Percentiles rank a stretch among this genome's conserved stretches.
Evolutionary conservation across 768 basidiomycete species (phyloP).

Genomic region (Kwoniella mangroviensis): DNA sequence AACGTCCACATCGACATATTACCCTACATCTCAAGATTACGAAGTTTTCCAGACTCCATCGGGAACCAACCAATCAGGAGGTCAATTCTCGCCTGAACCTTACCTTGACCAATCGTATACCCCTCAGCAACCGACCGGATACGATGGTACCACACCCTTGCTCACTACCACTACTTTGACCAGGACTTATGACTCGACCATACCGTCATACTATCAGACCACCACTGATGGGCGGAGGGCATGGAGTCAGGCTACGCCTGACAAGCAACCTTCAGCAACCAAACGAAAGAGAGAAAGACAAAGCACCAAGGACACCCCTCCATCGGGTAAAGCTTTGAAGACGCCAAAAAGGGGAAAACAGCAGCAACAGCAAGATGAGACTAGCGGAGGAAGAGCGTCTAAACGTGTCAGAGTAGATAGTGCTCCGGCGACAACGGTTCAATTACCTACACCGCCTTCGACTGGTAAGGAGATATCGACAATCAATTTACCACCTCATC

Average conservation of each 20-base stretch:
- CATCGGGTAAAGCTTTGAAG: conserved; percentile 27
- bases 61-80: neutral
- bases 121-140: conserved; percentile 11
- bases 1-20: conserved; percentile 25
- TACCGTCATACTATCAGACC: conserved; percentile 46
- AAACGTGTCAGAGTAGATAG: conserved; percentile 29
- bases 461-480: conserved; percentile 37
- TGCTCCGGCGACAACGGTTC: conserved; percentile 13
- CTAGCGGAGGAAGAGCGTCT: conserved; percentile 20
- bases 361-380: conserved; percentile 18
- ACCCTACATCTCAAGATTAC: conserved; percentile 31
- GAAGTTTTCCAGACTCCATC: conserved; percentile 29
- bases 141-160: conserved; percentile 25
- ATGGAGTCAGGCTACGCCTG: conserved; percentile 31
- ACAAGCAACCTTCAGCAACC: conserved; percentile 18
- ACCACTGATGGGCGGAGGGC: conserved; percentile 24
- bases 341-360: conserved; percentile 37
- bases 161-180: conserved; percentile 34
- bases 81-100: conserved; percentile 22
- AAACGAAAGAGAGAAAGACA: conserved; percentile 43
- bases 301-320: conserved; percentile 17
- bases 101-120: conserved; percentile 15
- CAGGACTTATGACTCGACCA: conserved; percentile 44
- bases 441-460: conserved; percentile 50
- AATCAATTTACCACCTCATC: conserved; percentile 21